Conservation (phyloP, 2,329 filamentous ascomycete species). For the Neopestalotiopsis sp. region DNA sequence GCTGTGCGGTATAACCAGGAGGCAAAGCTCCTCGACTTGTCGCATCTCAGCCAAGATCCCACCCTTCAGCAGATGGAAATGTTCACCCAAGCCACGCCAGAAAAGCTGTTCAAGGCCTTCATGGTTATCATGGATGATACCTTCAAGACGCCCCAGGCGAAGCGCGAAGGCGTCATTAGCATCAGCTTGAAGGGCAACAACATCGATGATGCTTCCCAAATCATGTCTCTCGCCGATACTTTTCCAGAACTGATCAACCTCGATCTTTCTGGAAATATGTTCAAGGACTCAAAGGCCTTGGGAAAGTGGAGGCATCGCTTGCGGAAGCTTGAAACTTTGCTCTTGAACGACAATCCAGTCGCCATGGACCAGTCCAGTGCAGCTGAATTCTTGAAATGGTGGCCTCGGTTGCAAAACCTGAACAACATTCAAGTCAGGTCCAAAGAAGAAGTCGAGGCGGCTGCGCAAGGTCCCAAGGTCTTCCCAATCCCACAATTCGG, state of each 20-base stretch:
- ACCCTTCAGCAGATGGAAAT: constrained; percentile 77
- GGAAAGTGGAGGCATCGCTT: constrained; percentile 82
- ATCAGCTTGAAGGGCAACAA: constrained; percentile 84
- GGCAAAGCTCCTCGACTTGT: constrained; percentile 82
- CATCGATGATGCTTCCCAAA: constrained; percentile 72
- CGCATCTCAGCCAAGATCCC: constrained; percentile 74
- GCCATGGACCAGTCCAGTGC: constrained; percentile 65
- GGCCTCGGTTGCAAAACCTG: constrained; percentile 78
- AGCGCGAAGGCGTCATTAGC: constrained; percentile 79
- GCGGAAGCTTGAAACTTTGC: constrained; percentile 77
- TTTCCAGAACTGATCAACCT: constrained; percentile 89
- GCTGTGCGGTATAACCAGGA: constrained; percentile 73
- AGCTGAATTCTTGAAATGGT: constrained; percentile 78
- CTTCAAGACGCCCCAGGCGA: constrained; percentile 75
- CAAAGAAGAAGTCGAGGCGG: constrained; percentile 69
- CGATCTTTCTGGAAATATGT: constrained; percentile 84
- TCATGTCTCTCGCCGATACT: constrained; percentile 77
- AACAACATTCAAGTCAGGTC: constrained; percentile 79
- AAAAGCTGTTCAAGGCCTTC: constrained; percentile 90
- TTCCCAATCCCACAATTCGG: constrained; percentile 66
- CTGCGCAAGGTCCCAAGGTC: constrained; percentile 54
- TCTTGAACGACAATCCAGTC: constrained; percentile 79
- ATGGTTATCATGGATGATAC: constrained; percentile 84
- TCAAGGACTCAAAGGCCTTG: constrained; percentile 71
- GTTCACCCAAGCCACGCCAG: constrained; percentile 73